Percentiles rank a stretch among this genome's conserved stretches.
Conservation (phyloP, 2,329 filamentous ascomycete species). For the Fusarium setosum region DNA sequence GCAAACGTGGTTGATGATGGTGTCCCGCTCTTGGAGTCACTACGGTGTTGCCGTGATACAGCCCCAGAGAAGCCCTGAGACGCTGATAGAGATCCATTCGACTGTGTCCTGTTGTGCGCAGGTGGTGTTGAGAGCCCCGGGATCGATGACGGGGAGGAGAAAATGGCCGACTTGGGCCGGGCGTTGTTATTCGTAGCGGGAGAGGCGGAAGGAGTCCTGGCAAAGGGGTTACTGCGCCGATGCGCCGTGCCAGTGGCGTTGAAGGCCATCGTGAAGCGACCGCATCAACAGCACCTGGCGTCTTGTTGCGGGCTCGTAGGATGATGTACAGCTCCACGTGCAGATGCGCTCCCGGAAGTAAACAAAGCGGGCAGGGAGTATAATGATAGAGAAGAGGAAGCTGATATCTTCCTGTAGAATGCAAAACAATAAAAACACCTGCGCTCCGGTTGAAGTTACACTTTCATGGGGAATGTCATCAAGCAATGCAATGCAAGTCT, state of each 20-base stretch:
- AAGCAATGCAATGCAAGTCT: conserved; percentile 38
- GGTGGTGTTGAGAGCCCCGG: conserved; percentile 53
- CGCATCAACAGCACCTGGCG: conserved; percentile 43
- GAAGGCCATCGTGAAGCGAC: conserved; percentile 48
- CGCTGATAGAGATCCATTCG: conserved; percentile 63
- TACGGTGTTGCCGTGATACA: conserved; percentile 52
- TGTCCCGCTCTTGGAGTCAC: conserved; percentile 73
- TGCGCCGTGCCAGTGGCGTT: conserved; percentile 60
- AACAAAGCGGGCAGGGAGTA: conserved; percentile 35
- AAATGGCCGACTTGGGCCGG: conserved; percentile 81
- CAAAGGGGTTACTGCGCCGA: conserved; percentile 85
- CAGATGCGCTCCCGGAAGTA: conserved; percentile 34
- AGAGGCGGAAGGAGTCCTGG: conserved; percentile 75
- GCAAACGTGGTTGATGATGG: conserved; percentile 87
- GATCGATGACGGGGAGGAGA: conserved; percentile 68
- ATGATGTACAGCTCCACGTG: conserved; percentile 14
- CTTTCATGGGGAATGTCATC: conserved; percentile 41
- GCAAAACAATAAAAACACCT: conserved; percentile 38
- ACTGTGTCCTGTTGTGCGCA: conserved; percentile 76
- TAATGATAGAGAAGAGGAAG: conserved; percentile 6
- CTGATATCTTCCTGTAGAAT: conserved; percentile 10
- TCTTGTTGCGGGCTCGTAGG: conserved; percentile 21
- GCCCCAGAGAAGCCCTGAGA: conserved; percentile 19
- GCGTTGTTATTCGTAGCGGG: conserved; percentile 63
- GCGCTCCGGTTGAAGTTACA: conserved; percentile 36